phyloP scores from a whole-genome alignment of 768 basidiomycete genomes.

The Phaffia tasmanica region DNA sequence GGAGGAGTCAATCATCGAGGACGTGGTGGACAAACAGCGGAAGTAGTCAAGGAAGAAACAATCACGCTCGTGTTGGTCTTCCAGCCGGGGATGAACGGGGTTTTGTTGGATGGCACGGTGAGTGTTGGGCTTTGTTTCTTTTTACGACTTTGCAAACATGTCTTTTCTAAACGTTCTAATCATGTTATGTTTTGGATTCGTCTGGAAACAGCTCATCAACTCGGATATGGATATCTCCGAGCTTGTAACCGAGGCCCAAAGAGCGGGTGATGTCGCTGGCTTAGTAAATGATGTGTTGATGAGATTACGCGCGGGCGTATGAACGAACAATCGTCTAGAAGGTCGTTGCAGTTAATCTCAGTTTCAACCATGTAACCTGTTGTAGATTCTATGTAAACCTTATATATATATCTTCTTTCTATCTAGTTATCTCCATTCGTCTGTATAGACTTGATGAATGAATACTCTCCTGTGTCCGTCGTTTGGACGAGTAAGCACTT shows the following conservation, averaged over 20 bases:
- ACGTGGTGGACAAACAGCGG: too few species aligned
- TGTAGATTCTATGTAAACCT: too few species aligned
- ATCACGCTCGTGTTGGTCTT: conserved; percentile 10
- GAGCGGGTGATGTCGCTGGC: conserved; percentile 10
- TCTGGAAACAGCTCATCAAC: conserved; percentile 10
- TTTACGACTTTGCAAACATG: too few species aligned
- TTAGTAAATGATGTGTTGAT: conserved; percentile 16
- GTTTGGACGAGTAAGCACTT: too few species aligned
- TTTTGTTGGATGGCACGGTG: conserved; percentile 14
- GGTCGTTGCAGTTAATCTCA: too few species aligned
- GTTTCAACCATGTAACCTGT: too few species aligned
- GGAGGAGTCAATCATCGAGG: neutral
- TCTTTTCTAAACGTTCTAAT: neutral
- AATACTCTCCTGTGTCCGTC: too few species aligned
- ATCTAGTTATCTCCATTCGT: too few species aligned
- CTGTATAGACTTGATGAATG: too few species aligned
- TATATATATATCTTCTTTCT: too few species aligned
- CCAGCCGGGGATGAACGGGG: conserved; percentile 4
- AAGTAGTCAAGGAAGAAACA: neutral
- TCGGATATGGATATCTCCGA: conserved; percentile 22
- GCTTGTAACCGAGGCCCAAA: neutral
- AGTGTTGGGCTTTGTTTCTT: neutral
- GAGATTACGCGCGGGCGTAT: too few species aligned
- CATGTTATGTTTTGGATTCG: neutral
- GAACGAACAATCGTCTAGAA: too few species aligned